Conservation (phyloP, 73 alveolate genomes). For the Breviolum minutum region DNA sequence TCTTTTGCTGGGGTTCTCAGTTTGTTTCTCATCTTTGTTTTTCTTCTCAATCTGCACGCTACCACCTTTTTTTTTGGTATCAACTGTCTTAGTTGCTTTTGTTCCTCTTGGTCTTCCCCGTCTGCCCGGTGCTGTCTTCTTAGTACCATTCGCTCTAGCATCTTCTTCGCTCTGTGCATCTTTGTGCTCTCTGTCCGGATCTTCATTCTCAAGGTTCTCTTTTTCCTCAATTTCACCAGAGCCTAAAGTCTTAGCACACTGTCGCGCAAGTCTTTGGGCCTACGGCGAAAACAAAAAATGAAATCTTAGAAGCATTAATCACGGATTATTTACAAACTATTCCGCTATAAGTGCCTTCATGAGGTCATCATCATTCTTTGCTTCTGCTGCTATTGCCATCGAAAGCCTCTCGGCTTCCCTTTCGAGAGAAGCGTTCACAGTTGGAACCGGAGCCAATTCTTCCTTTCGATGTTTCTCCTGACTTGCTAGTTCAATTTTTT, state of each 20-base stretch:
- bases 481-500: no score
- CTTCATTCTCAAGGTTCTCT: background rate
- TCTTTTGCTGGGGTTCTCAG: background rate
- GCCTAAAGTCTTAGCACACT: background rate
- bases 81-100: background rate
- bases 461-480: no score
- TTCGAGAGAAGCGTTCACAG: background rate
- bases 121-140: background rate
- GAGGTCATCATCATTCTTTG: background rate
- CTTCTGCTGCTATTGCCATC: background rate
- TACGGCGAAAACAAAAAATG: background rate
- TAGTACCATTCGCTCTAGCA: background rate
- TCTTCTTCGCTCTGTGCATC: conserved; percentile 2
- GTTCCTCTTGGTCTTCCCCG: background rate
- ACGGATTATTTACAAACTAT: background rate
- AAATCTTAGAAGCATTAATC: background rate
- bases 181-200: background rate
- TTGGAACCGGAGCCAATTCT: background rate
- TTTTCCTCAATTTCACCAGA: background rate
- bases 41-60: background rate
- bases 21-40: background rate
- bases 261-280: background rate
- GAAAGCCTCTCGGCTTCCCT: background rate
- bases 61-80: background rate
- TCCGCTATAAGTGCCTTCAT: background rate